These are phyloP conservation scores for Ilyonectria sp. DNA, from an alignment of 2,329 filamentous ascomycete genomes.

Conservation along the genomic window DNA sequence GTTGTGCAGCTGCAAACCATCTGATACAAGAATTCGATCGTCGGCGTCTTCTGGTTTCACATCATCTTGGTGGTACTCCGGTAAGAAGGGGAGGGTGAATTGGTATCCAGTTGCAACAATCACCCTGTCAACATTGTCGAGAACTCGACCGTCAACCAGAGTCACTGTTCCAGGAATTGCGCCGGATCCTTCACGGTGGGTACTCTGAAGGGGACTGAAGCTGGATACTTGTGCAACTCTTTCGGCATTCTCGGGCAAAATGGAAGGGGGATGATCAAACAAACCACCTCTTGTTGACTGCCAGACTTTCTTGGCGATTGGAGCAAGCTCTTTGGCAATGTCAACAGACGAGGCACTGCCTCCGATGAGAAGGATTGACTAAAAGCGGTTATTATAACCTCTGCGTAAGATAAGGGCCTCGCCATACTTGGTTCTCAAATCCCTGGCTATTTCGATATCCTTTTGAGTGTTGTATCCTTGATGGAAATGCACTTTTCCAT, in stretches of 20 bases:
- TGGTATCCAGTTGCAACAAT: slow-evolving; percentile 79
- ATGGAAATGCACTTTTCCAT: slow-evolving; percentile 69
- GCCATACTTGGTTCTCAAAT: slow-evolving; percentile 1
- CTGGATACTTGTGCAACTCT: slow-evolving; percentile 65
- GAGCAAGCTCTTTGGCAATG: slow-evolving; percentile 56
- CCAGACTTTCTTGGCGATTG: slow-evolving; percentile 55
- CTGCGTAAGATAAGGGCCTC: too few species aligned
- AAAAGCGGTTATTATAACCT: slow-evolving; percentile 61
- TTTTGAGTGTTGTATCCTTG: slow-evolving; percentile 76
- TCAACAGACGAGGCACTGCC: slow-evolving; percentile 60
- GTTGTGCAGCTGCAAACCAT: slow-evolving; percentile 76
- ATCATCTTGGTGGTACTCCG: slow-evolving; percentile 58
- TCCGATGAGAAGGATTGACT: slow-evolving; percentile 67
- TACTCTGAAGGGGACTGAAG: neutral
- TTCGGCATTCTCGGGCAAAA: slow-evolving; percentile 67
- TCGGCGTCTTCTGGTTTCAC: slow-evolving; percentile 61
- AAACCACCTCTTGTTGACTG: slow-evolving; percentile 68
- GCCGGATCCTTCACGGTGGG: slow-evolving; percentile 57
- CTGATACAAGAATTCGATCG: slow-evolving; percentile 70
- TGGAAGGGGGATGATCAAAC: slow-evolving; percentile 68
- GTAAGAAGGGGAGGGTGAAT: slow-evolving; percentile 74
- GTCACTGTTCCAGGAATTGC: slow-evolving; percentile 65
- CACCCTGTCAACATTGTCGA: slow-evolving; percentile 72
- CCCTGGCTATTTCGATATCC: slow-evolving; percentile 67
- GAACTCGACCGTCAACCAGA: slow-evolving; percentile 65